Evolutionary conservation across 2,329 filamentous ascomycete genomes (phyloP), one percentile per base, ranked within the genome.

Genomic region (Talaromyces sp.): DNA sequence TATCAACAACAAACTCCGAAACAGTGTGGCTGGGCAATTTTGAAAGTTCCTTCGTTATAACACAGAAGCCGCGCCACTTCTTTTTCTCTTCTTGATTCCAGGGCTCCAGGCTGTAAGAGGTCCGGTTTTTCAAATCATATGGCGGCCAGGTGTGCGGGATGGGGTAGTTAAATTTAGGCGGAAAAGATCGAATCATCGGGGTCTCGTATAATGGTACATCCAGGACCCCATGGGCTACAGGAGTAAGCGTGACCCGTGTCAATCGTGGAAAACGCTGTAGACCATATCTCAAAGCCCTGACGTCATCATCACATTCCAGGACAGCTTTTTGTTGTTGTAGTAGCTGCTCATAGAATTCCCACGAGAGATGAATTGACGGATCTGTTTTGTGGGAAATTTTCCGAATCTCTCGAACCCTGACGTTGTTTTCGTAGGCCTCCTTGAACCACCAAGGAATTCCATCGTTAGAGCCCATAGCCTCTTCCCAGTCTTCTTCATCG

Each of bases 161-260:
- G 1, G 75, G 74, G 62, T 80, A 79, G 25, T 74, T 74, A 40
- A 81, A 78, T 3, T 75, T 75, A 1, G 63, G 54, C 0, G 77
- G 77, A 12, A 81, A 73, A 2, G 72, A 70, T 5, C 77, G 76
- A 33, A 79, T 77, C 67, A 77, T 77, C 1, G 79, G 79, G 0
- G 79, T 81, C 21, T 76, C 64, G 57, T 81, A 80, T 0, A 73
- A 62, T 0, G 79, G 79, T 0, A 62, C 56, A n/a, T 74, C 72
- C 0, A 74, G 62, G 48, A 69, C 67, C 0, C 76, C 76, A 64
- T 81, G 79, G 0, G 76, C 68, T 1, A 76, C 75, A 6, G 74
- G 74, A 3, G 79, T 80, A 12, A 81, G 62, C 0, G 69, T 78
- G 8, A 82, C 66, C 48, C 71, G 72, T 37, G 62, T 69, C 2